These are phyloP conservation scores for Baorangia bicolor DNA, from an alignment of 768 basidiomycete species.

Conservation along the genomic window DNA sequence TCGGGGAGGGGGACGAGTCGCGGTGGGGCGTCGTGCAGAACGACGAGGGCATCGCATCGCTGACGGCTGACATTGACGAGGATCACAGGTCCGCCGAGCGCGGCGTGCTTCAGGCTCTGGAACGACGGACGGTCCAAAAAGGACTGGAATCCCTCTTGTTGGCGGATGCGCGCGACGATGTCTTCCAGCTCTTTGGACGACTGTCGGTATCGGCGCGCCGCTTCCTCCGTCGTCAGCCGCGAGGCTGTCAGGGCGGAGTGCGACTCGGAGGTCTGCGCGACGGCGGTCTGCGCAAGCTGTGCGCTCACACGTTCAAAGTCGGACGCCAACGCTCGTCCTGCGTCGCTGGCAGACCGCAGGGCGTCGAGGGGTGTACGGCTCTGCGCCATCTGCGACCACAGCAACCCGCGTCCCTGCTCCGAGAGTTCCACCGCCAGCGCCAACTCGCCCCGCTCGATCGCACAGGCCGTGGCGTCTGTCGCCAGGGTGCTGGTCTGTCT, in stretches of 20 bases:
- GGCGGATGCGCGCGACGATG: constrained; percentile 22
- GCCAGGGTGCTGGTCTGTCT: constrained; percentile 11
- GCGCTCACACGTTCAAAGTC: constrained; percentile 24
- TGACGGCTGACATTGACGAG: constrained; percentile 33
- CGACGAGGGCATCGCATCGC: constrained; percentile 41
- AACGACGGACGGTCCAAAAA: constrained; percentile 30
- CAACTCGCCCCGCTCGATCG: constrained; percentile 18
- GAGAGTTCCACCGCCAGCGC: constrained; percentile 35
- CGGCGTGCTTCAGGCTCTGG: constrained; percentile 17
- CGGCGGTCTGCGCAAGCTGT: constrained; percentile 7
- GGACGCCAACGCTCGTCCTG: constrained; percentile 22
- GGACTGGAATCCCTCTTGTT: constrained; percentile 26
- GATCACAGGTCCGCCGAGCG: constrained; percentile 35
- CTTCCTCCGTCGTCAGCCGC: constrained; percentile 13
- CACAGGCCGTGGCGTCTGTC: constrained; percentile 28
- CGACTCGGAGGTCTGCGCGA: background rate
- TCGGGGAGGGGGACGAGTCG: constrained; percentile 20
- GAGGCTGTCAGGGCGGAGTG: background rate
- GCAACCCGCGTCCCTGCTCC: constrained; percentile 30
- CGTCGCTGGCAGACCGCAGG: constrained; percentile 14
- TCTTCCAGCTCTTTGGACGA: constrained; percentile 19
- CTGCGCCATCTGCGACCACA: constrained; percentile 32
- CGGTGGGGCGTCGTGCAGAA: constrained; percentile 21
- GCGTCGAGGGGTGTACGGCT: constrained; percentile 27
- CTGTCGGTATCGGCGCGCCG: constrained; percentile 14